These are phyloP conservation scores for Lepraria neglecta DNA, from an alignment of 495 filamentous ascomycete species.

Conservation along the genomic window DNA sequence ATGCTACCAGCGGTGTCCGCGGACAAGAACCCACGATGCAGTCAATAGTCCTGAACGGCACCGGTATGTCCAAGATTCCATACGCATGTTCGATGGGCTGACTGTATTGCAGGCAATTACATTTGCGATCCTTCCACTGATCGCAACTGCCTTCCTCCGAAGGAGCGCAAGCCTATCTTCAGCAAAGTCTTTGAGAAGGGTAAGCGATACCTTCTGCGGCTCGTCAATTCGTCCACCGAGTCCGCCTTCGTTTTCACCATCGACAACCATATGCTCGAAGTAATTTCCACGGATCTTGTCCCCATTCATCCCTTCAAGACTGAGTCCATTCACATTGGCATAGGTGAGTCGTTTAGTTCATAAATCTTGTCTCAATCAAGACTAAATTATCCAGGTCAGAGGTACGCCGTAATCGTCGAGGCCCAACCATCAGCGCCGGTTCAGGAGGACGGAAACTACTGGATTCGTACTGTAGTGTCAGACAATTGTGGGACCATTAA, in stretches of 20 bases:
- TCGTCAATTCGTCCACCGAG: conserved; percentile 44
- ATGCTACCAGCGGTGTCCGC: background rate
- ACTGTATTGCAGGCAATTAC: conserved; percentile 5
- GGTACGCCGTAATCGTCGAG: conserved; percentile 63
- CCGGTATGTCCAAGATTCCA: conserved; percentile 34
- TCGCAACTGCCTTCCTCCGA: background rate
- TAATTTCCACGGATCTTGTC: conserved; percentile 45
- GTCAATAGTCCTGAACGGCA: conserved; percentile 46
- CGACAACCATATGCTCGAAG: conserved; percentile 43
- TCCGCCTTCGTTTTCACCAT: conserved; percentile 45
- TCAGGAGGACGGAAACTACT: conserved; percentile 47
- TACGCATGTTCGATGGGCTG: background rate
- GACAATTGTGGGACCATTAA: conserved; percentile 20
- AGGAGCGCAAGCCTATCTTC: conserved; percentile 17
- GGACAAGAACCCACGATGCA: conserved; percentile 24
- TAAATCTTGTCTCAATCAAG: conserved; percentile 16
- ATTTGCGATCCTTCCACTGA: background rate
- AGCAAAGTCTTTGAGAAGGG: conserved; percentile 36
- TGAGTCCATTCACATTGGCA: conserved; percentile 46
- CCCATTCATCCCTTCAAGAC: conserved; percentile 45
- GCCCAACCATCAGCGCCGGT: conserved; percentile 40
- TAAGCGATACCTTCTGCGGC: conserved; percentile 38
- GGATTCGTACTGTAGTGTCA: conserved; percentile 47
- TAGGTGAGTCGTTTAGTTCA: conserved; percentile 35
- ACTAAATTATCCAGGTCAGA: conserved; percentile 40